These are phyloP conservation scores for Schizochytrium sp. DNA, from an alignment of 108 stramenopile genomes.

Conservation along the genomic window DNA sequence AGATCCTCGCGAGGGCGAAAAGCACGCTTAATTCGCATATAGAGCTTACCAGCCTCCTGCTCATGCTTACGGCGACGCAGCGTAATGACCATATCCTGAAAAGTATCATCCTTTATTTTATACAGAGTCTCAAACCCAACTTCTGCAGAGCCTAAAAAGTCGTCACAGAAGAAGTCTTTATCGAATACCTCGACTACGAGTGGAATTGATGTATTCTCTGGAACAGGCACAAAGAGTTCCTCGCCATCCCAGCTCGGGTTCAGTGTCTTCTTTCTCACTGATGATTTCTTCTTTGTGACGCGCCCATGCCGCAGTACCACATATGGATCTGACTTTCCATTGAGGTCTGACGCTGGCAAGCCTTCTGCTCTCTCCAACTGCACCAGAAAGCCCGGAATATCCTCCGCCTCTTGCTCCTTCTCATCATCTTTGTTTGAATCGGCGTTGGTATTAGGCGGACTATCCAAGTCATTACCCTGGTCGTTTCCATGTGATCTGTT, in stretches of 20 bases:
- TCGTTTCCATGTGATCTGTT: too few species aligned
- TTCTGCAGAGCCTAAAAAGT: constrained; percentile 27
- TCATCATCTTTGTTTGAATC: too few species aligned
- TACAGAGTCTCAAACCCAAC: neutral
- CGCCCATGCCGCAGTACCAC: neutral
- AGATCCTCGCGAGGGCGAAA: neutral
- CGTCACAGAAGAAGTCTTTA: neutral
- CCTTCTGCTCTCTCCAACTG: constrained; percentile 1
- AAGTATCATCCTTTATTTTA: neutral
- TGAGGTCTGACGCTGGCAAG: constrained; percentile 1
- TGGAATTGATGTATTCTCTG: constrained; percentile 27
- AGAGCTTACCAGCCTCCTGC: neutral
- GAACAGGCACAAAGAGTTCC: neutral
- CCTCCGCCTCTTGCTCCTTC: too few species aligned
- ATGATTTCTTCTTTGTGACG: constrained; percentile 28
- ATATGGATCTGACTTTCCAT: constrained; percentile 29
- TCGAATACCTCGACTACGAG: constrained; percentile 22
- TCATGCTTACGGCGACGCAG: neutral
- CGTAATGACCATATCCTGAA: neutral
- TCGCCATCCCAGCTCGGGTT: constrained; percentile 24
- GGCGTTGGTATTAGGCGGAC: too few species aligned
- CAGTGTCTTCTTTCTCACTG: constrained; percentile 10
- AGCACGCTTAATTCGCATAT: neutral
- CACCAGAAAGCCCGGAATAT: neutral
- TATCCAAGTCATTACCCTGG: too few species aligned